These are phyloP conservation scores for Crotalaria pallida DNA, from an alignment of 306 rosid species.

Conservation along the genomic window DNA sequence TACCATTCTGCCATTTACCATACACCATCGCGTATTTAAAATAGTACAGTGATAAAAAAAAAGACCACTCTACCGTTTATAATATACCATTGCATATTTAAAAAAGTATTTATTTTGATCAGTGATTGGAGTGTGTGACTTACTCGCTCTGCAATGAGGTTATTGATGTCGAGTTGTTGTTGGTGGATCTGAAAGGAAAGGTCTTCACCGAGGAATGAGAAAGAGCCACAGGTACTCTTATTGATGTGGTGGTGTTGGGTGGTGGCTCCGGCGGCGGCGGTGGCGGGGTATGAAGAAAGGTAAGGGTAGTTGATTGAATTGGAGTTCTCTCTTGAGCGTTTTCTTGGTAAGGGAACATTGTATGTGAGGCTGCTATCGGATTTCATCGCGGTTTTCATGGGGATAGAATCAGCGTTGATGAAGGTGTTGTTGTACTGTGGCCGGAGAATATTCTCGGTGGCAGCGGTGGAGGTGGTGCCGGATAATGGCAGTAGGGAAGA, in stretches of 20 bases:
- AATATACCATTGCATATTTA: too few species aligned
- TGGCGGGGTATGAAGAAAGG: conserved; percentile 23
- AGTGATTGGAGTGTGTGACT: not conserved
- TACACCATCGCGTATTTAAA: too few species aligned
- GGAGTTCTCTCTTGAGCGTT: conserved; percentile 55
- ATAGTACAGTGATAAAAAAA: too few species aligned
- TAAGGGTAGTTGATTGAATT: conserved; percentile 25
- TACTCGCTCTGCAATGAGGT: conserved; percentile 59
- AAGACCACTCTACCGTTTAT: too few species aligned
- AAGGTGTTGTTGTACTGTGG: conserved; percentile 37
- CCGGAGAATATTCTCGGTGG: conserved; percentile 36
- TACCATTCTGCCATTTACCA: too few species aligned
- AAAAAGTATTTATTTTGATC: too few species aligned
- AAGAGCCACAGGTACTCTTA: conserved; percentile 39
- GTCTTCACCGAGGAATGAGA: conserved; percentile 84
- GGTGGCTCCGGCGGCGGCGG: not conserved
- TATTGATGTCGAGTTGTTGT: conserved; percentile 64
- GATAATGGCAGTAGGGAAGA: conserved; percentile 43
- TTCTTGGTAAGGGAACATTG: conserved; percentile 41
- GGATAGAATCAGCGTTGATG: conserved; percentile 40
- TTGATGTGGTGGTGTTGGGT: not conserved
- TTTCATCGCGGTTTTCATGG: conserved; percentile 40
- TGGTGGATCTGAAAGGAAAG: conserved; percentile 61
- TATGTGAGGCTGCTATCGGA: conserved; percentile 70
- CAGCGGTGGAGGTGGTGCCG: conserved; percentile 30